Evolutionary conservation across 169 alveolate genomes (phyloP).

Genomic region (Fabrea salina): DNA sequence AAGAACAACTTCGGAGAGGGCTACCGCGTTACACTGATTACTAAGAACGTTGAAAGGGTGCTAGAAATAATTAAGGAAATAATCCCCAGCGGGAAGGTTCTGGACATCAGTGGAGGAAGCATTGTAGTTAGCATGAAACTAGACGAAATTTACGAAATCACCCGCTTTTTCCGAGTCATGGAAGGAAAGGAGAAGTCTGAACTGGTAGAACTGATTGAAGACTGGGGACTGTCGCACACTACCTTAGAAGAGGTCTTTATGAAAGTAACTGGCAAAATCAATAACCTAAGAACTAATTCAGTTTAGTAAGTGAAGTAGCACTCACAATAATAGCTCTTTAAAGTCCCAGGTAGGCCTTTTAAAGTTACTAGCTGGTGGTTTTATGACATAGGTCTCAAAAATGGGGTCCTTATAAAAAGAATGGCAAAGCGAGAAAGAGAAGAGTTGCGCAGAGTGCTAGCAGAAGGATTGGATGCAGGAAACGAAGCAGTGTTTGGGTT

Average conservation of each 20-base stretch:
- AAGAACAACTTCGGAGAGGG: slow-evolving; percentile 69
- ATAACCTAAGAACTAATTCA: no score
- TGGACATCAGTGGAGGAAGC: slow-evolving; percentile 18
- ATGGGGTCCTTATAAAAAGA: no score
- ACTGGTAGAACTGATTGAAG: slow-evolving; percentile 58
- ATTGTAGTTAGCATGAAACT: neutral
- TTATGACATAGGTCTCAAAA: no score
- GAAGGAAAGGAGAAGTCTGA: slow-evolving; percentile 36
- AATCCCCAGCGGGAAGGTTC: slow-evolving; percentile 10
- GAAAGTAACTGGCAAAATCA: slow-evolving; percentile 63
- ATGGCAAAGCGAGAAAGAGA: slow-evolving; percentile 18
- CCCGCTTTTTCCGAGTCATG: slow-evolving; percentile 40
- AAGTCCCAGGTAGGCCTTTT: no score
- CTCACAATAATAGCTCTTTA: no score
- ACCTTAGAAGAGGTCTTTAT: slow-evolving; percentile 87
- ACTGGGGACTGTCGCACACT: slow-evolving; percentile 84
- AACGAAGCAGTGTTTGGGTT: neutral
- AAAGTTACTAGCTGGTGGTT: no score
- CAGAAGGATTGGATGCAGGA: neutral
- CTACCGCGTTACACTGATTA: slow-evolving; percentile 58
- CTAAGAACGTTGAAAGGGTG: slow-evolving; percentile 23
- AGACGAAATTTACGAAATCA: neutral
- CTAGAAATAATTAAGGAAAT: neutral
- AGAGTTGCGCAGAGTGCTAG: neutral
- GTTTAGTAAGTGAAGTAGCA: no score